Evolutionary conservation across 179 eudicot species (phyloP).

Genomic region (Kewa caespitosa): DNA sequence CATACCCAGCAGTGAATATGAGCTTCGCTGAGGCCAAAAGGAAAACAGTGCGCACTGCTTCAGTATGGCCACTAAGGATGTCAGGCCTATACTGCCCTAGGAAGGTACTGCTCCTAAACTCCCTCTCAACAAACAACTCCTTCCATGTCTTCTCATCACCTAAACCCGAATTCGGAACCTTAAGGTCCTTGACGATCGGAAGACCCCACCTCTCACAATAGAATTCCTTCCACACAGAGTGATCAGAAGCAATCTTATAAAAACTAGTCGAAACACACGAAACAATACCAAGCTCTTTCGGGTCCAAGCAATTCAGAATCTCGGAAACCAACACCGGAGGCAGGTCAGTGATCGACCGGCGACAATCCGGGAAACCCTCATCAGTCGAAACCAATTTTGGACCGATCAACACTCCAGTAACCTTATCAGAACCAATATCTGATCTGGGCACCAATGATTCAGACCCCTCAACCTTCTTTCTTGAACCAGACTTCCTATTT

Average conservation of each 20-base stretch:
- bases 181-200: constrained; percentile 40
- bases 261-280: constrained; percentile 74
- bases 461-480: constrained; percentile 24
- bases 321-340: constrained; percentile 78
- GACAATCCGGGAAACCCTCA: constrained; percentile 33
- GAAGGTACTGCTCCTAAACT: constrained; percentile 72
- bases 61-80: constrained; percentile 67
- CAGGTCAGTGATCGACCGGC: constrained; percentile 70
- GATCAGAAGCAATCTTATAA: constrained; percentile 72
- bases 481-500: constrained; percentile 25
- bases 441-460: constrained; percentile 24
- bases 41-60: constrained; percentile 70
- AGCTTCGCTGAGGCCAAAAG: constrained; percentile 71
- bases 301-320: constrained; percentile 83
- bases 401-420: constrained; percentile 22
- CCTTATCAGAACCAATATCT: constrained; percentile 31
- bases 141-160: constrained; percentile 82
- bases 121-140: constrained; percentile 88
- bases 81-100: constrained; percentile 70
- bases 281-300: constrained; percentile 85
- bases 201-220: constrained; percentile 92
- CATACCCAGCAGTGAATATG: constrained; percentile 85
- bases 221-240: constrained; percentile 81
- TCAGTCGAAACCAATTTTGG: constrained; percentile 28
- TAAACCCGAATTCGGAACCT: constrained; percentile 33